Conservation (phyloP, 2,329 filamentous ascomycete genomes). For the Clonostachys byssicola region DNA sequence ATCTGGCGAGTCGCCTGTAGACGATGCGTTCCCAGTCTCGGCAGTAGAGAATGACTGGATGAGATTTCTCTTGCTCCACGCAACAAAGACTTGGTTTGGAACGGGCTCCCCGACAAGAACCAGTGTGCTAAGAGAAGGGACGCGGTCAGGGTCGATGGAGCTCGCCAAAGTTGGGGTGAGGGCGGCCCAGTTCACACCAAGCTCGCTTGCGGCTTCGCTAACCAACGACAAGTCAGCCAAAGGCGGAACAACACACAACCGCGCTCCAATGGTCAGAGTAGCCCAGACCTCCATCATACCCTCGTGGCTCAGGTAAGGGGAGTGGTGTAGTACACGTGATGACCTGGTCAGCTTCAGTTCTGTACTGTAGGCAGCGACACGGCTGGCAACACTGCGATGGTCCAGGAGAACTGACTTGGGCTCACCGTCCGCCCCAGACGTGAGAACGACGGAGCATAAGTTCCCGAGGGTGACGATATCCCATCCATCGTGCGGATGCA, state of each 20-base stretch:
- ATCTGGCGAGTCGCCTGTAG: background rate
- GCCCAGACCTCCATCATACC: constrained; percentile 4
- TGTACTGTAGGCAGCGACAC: constrained; percentile 3
- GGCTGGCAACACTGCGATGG: constrained; percentile 10
- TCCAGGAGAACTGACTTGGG: constrained; percentile 1
- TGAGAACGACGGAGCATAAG: no score
- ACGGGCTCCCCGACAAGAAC: no score
- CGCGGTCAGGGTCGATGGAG: background rate
- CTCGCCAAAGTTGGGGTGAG: constrained; percentile 3
- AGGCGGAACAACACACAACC: constrained; percentile 8
- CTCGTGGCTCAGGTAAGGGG: constrained; percentile 8
- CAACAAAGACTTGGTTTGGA: no score
- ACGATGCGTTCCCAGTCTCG: background rate
- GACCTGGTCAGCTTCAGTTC: constrained; percentile 1
- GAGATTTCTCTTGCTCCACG: no score
- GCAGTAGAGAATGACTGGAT: no score
- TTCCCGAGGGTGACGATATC: no score
- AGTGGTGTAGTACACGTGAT: constrained; percentile 4
- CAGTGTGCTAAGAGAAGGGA: background rate
- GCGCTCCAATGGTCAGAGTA: constrained; percentile 5
- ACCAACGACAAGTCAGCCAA: constrained; percentile 4
- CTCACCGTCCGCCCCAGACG: no score
- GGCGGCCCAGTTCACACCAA: constrained; percentile 1
- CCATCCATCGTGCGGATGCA: no score
- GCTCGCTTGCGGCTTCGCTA: constrained; percentile 4